Percentiles rank a stretch among this genome's conserved stretches.
phyloP scores from a whole-genome alignment of 176 grass and related monocot genomes.

The Leersia perrieri region DNA sequence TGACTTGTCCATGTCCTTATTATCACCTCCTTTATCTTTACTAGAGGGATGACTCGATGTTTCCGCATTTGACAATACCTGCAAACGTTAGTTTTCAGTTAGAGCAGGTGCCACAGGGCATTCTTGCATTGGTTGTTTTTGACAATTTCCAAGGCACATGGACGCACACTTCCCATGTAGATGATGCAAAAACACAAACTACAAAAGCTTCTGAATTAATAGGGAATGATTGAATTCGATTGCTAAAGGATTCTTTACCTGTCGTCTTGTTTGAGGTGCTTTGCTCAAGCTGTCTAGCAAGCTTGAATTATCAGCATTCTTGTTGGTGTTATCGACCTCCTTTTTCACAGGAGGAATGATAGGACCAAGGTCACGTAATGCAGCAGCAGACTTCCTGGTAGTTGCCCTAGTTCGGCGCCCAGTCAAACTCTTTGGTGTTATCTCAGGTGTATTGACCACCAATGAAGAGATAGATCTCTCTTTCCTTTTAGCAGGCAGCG shows the following conservation, averaged over 20 bases:
- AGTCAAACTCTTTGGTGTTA: conserved; percentile 51
- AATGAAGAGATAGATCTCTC: conserved; percentile 73
- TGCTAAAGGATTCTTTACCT: conserved; percentile 35
- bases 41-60: conserved; percentile 46
- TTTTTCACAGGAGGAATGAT: conserved; percentile 53
- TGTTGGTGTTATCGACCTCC: conserved; percentile 45
- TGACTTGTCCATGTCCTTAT: conserved; percentile 55
- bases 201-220: conserved; percentile 11
- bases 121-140: conserved; percentile 14
- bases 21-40: conserved; percentile 45
- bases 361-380: conserved; percentile 62
- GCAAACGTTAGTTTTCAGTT: conserved; percentile 32
- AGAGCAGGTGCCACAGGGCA: not conserved
- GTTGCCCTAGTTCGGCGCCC: conserved; percentile 64
- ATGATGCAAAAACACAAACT: not conserved
- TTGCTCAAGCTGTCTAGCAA: conserved; percentile 60
- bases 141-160: not conserved
- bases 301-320: conserved; percentile 45
- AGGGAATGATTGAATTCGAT: not conserved
- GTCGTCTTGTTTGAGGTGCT: conserved; percentile 64
- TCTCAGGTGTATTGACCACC: conserved; percentile 67
- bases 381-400: conserved; percentile 55
- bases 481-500: conserved; percentile 57
- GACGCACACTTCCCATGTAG: conserved; percentile 1
- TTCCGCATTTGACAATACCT: conserved; percentile 59